These are phyloP conservation scores for Aspergillus carbonarius DNA, from an alignment of 2,329 filamentous ascomycete genomes.

Conservation along the genomic window DNA sequence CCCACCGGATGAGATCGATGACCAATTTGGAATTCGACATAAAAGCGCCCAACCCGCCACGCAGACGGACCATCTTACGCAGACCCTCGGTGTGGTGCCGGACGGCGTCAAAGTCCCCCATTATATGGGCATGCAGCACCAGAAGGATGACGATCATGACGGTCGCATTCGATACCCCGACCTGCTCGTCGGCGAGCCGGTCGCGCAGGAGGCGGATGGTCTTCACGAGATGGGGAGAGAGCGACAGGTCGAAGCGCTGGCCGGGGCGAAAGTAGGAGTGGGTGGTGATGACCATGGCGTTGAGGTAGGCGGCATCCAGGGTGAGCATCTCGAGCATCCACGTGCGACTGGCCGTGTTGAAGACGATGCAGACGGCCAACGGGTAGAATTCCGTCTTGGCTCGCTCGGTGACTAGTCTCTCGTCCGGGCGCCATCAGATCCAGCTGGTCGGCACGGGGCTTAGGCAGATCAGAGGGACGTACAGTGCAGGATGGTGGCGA, in stretches of 20 bases:
- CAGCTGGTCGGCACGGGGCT: background rate
- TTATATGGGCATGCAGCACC: background rate
- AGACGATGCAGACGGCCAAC: background rate
- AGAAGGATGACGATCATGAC: background rate
- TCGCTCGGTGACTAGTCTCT: background rate
- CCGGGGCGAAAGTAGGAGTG: constrained; percentile 33
- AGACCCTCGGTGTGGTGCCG: constrained; percentile 32
- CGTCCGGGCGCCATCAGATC: background rate
- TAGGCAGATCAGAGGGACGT: too few relatives aligned
- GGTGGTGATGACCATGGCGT: constrained; percentile 37
- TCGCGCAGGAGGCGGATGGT: background rate
- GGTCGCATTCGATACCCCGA: background rate
- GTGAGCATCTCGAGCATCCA: constrained; percentile 32
- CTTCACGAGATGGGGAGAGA: background rate
- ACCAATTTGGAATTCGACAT: constrained; percentile 34
- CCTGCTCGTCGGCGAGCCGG: background rate
- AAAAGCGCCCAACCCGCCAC: constrained; percentile 37
- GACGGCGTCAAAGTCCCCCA: background rate
- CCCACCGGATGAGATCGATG: constrained; percentile 27
- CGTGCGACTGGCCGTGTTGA: constrained; percentile 7
- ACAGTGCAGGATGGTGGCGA: background rate
- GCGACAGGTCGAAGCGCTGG: constrained; percentile 1
- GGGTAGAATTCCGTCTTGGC: background rate
- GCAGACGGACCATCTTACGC: constrained; percentile 37
- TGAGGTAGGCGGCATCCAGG: constrained; percentile 37